Base-by-base conservation (phyloP, 345 rosid genomes). In the Stellera chamaejasme region DNA sequence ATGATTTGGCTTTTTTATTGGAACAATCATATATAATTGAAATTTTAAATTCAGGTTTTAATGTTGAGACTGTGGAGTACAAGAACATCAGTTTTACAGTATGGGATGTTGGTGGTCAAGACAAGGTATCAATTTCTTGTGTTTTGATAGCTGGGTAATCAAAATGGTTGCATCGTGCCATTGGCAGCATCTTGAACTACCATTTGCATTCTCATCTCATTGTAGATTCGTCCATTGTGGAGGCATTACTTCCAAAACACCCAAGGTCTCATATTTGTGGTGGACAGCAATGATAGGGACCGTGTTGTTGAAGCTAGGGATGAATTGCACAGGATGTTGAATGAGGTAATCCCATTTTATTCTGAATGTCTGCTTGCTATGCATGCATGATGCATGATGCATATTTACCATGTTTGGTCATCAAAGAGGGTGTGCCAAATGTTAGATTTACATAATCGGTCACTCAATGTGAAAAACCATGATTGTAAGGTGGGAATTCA, bases 91-190 rank as follows among this genome's bases (percentile, higher is more conserved):
- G 89, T 77, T 89, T 89, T 79, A 89, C 97, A 0, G 97, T 89
- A 48, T 89, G 91, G 95, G 97, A 89, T 82, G 95, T 89, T 13
- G 97, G 95, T 16, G 97, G 95, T 55, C 91, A 85, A 71, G 94
- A 85, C 79, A 85, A 83, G 93, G 93, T 88, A 60, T 68, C 59
- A 11, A 13, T 5, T 15, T 43, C 25, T 27, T 11, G 6, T 5
- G n/a, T 55, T 16, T n/a, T 48, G 12, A 45, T 48, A 19, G 23
- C 23, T 19, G 23, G 39, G 39, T 32, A 32, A 32, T 8, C 39
- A 32, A 8, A 32, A 32, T 0, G 7, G 13, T 50, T 26, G 55
- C 47, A 26, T 23, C n/a, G n/a, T 27, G 50, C 11, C 32, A 5
- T 27, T 14, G 16, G 52, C 26, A 10, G 45, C 23, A 46, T 47